These are phyloP conservation scores for Poa pratensis DNA, from an alignment of 176 grass and related monocot species.

Conservation along the genomic window DNA sequence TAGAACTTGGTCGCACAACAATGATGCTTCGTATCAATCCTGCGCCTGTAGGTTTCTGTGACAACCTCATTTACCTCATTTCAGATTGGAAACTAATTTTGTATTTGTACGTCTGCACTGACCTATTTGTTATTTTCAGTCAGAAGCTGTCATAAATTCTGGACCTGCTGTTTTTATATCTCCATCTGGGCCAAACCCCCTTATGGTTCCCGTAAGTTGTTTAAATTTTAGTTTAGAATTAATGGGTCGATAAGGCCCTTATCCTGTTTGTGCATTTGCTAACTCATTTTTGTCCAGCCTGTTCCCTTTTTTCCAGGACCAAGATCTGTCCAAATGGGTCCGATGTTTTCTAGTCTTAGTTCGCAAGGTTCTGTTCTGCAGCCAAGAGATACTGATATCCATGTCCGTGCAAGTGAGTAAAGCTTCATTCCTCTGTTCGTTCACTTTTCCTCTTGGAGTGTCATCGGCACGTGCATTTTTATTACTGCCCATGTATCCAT, in stretches of 20 bases:
- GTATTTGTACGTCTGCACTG: conserved; percentile 23
- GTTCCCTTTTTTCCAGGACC: conserved; percentile 84
- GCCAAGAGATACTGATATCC: conserved; percentile 79
- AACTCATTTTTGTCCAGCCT: conserved; percentile 72
- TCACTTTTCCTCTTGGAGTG: conserved; percentile 7
- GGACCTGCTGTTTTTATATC: conserved; percentile 98
- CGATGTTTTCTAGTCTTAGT: conserved; percentile 58
- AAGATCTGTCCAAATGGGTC: conserved; percentile 70
- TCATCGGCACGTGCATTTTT: background rate
- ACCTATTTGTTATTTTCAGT: conserved; percentile 59
- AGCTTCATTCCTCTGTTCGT: conserved; percentile 13
- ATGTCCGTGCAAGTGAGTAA: conserved; percentile 69
- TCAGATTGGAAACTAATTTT: conserved; percentile 16
- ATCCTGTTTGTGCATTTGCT: conserved; percentile 29
- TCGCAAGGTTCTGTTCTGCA: conserved; percentile 57
- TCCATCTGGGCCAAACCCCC: conserved; percentile 85
- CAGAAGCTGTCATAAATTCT: conserved; percentile 80
- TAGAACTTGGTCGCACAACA: conserved; percentile 90
- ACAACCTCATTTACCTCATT: conserved; percentile 27
- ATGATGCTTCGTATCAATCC: conserved; percentile 74
- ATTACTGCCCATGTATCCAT: conserved; percentile 23
- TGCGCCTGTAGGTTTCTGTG: conserved; percentile 58
- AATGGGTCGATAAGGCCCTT: conserved; percentile 30
- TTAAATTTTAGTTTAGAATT: conserved; percentile 31
- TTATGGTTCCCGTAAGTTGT: conserved; percentile 91